A percentile compares a stretch with the other conserved stretches of the same genome.
phyloP scores from a whole-genome alignment of 345 rosid species.

The Eutrema japonicum region DNA sequence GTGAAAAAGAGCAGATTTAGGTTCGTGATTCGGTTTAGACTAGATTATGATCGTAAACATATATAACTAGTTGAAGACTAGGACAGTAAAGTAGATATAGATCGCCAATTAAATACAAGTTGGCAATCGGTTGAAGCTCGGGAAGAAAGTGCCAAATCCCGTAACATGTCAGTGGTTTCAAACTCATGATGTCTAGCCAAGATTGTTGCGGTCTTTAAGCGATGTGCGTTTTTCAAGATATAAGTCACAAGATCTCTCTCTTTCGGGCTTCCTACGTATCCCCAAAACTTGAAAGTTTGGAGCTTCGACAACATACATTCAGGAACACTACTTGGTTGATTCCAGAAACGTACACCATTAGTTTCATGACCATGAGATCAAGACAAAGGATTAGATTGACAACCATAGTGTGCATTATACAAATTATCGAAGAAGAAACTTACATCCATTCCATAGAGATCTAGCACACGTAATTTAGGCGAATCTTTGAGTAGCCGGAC shows the following conservation, averaged over 20 bases:
- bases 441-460: neutral
- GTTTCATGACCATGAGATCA: neutral
- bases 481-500: neutral
- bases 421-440: neutral
- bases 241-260: neutral
- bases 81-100: neutral
- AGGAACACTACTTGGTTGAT: neutral
- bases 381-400: neutral
- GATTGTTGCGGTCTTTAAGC: neutral
- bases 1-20: no score
- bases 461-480: neutral
- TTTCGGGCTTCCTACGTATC: neutral
- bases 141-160: neutral
- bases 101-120: no score
- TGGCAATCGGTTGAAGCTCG: neutral
- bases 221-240: neutral
- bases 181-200: accelerated
- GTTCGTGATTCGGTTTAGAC: neutral
- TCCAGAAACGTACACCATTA: neutral
- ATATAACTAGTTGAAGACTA: neutral
- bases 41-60: neutral
- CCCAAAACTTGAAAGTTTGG: no score
- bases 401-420: neutral
- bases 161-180: neutral
- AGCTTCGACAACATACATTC: neutral